phyloP scores from a whole-genome alignment of 352 stramenopile species.

The Phytopythium oedochilum region DNA sequence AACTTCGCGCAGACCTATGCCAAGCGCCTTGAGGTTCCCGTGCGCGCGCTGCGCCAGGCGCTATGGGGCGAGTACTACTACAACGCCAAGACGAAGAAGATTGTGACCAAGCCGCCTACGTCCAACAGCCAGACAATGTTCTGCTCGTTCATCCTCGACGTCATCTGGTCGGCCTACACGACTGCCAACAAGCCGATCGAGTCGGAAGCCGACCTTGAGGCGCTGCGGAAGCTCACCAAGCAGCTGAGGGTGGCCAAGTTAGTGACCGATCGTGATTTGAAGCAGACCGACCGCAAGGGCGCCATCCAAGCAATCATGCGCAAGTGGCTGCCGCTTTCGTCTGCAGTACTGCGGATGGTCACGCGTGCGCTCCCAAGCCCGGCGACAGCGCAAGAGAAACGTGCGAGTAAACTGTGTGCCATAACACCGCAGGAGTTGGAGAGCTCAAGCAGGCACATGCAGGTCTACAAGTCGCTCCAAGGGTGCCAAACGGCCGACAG shows the following conservation, averaged over 20 bases:
- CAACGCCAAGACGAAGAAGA: slow-evolving; percentile 90
- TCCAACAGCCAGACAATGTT: slow-evolving; percentile 87
- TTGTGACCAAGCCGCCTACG: slow-evolving; percentile 72
- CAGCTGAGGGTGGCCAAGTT: slow-evolving; percentile 64
- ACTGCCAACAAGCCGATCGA: slow-evolving; percentile 36
- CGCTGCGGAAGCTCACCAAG: slow-evolving; percentile 55
- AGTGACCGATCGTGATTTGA: slow-evolving; percentile 67
- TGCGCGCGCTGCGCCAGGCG: slow-evolving; percentile 59
- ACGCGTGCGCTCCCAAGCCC: slow-evolving; percentile 81
- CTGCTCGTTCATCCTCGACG: slow-evolving; percentile 88
- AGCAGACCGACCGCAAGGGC: slow-evolving; percentile 57
- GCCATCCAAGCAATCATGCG: slow-evolving; percentile 76
- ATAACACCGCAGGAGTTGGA: slow-evolving; percentile 23
- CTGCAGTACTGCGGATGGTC: slow-evolving; percentile 89
- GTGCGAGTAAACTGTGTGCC: slow-evolving; percentile 67
- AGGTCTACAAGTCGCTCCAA: slow-evolving; percentile 48
- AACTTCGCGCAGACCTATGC: slow-evolving; percentile 73
- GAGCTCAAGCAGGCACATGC: slow-evolving; percentile 22
- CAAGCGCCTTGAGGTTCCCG: slow-evolving; percentile 64
- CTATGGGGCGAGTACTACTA: slow-evolving; percentile 93
- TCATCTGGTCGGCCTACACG: slow-evolving; percentile 89
- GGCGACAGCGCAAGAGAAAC: slow-evolving; percentile 56
- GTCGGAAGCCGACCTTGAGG: slow-evolving; percentile 42
- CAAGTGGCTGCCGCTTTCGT: slow-evolving; percentile 87
- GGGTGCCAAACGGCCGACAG: slow-evolving; percentile 48